phyloP scores from a whole-genome alignment of 192 early-diverging fungal species.

The Podila epicladia region DNA sequence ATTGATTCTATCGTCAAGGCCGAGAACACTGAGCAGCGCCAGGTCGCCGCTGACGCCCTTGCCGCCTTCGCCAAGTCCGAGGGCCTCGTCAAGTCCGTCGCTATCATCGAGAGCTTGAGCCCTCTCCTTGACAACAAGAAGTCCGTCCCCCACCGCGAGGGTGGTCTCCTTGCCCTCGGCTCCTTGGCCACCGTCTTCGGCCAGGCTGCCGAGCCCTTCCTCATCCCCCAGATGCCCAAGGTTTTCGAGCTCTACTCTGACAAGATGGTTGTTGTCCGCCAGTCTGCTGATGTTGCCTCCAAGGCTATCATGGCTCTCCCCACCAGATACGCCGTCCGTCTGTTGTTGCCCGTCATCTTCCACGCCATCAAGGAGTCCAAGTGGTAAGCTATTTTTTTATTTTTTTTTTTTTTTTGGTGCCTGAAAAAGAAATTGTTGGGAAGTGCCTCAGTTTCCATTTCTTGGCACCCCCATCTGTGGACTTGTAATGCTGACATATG shows the following conservation, averaged over 20 bases:
- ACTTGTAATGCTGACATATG: not conserved
- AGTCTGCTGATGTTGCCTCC: conserved; percentile 56
- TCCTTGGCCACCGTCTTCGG: conserved; percentile 67
- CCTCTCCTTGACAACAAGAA: conserved; percentile 79
- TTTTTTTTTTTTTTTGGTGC: conserved; percentile 45
- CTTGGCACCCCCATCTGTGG: not conserved
- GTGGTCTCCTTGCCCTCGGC: conserved; percentile 64
- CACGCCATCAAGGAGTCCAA: conserved; percentile 61
- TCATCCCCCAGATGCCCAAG: conserved; percentile 68
- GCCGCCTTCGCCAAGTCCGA: conserved; percentile 40
- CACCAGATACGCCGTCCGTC: conserved; percentile 56
- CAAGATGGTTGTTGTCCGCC: conserved; percentile 57
- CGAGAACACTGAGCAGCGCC: conserved; percentile 48
- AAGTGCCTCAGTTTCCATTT: conserved; percentile 1
- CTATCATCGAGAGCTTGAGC: conserved; percentile 64
- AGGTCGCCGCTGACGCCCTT: conserved; percentile 45
- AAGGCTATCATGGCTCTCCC: conserved; percentile 54
- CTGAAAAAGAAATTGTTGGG: conserved; percentile 51
- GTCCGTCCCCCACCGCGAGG: conserved; percentile 69
- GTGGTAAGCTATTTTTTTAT: conserved; percentile 35
- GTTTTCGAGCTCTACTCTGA: conserved; percentile 71
- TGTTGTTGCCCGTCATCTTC: conserved; percentile 62
- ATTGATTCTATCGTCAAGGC: conserved; percentile 53
- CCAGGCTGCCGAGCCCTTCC: conserved; percentile 72
- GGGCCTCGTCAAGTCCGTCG: conserved; percentile 62